phyloP scores from a whole-genome alignment of 805 yeast species.

The Candida insectorum region DNA sequence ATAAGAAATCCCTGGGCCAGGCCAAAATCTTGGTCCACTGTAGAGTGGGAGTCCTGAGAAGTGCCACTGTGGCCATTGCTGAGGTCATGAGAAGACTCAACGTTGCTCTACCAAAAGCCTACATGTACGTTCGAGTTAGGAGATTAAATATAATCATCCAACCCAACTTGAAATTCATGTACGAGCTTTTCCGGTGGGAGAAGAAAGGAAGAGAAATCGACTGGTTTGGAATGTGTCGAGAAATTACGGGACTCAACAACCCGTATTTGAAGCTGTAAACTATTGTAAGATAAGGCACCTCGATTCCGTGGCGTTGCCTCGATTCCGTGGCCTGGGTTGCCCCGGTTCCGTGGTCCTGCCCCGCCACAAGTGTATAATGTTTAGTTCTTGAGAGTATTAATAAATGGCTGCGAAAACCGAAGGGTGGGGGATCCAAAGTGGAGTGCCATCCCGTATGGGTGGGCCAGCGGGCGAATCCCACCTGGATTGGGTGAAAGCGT shows the following conservation, averaged over 20 bases:
- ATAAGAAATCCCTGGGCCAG: constrained; percentile 19
- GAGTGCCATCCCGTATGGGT: too few species aligned
- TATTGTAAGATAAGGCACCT: too few species aligned
- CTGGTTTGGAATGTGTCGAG: constrained; percentile 85
- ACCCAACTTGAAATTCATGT: constrained; percentile 89
- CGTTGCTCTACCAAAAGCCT: constrained; percentile 72
- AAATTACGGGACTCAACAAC: constrained; percentile 72
- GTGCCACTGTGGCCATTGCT: constrained; percentile 94
- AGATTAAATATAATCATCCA: constrained; percentile 90
- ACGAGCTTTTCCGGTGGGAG: constrained; percentile 67
- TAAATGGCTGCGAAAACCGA: too few species aligned
- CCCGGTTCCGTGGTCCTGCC: too few species aligned
- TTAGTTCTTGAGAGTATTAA: too few species aligned
- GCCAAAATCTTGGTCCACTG: constrained; percentile 71
- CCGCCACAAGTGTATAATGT: too few species aligned
- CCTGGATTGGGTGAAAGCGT: too few species aligned
- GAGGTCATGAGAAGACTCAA: constrained; percentile 81
- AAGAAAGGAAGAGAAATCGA: constrained; percentile 60
- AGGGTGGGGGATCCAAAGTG: too few species aligned
- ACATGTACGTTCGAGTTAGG: constrained; percentile 83
- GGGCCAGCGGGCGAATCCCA: too few species aligned
- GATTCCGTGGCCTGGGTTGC: too few species aligned
- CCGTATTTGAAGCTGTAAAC: constrained; percentile 64
- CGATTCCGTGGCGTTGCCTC: too few species aligned
- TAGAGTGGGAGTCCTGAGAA: constrained; percentile 91